A percentile compares a stretch with the other conserved stretches of the same genome.
Conservation (phyloP, 352 stramenopile genomes). For the Globisporangium echinulatum region DNA sequence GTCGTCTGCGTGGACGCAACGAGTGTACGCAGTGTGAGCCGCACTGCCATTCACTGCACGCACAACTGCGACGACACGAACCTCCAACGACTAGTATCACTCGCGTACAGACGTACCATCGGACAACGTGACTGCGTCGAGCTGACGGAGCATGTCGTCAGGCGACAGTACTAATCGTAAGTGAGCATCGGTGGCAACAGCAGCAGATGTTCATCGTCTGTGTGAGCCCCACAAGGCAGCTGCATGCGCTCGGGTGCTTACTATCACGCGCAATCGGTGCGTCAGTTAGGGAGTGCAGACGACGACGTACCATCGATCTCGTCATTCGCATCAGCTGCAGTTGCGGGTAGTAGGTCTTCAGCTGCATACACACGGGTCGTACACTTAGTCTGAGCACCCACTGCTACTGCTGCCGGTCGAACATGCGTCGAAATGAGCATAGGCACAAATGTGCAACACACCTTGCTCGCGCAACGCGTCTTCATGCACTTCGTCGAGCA, state of each 20-base stretch:
- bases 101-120: neutral
- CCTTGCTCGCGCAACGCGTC: slow-evolving; percentile 7
- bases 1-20: neutral
- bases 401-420: no score
- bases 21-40: neutral
- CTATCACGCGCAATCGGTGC: no score
- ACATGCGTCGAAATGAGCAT: no score
- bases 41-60: no score
- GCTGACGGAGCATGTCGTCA: slow-evolving; percentile 30
- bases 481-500: slow-evolving; percentile 10
- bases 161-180: slow-evolving; percentile 9
- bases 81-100: neutral
- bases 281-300: no score
- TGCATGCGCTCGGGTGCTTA: no score
- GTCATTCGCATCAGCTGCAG: neutral
- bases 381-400: neutral
- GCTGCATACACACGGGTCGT: neutral
- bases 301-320: neutral
- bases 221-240: neutral
- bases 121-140: slow-evolving; percentile 18
- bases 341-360: neutral
- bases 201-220: neutral
- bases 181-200: neutral
- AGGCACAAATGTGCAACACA: neutral
- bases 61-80: no score